Percentiles rank a stretch among this genome's conserved stretches.
phyloP scores from a whole-genome alignment of 2,329 filamentous ascomycete genomes.

The Rutstroemia sp. region DNA sequence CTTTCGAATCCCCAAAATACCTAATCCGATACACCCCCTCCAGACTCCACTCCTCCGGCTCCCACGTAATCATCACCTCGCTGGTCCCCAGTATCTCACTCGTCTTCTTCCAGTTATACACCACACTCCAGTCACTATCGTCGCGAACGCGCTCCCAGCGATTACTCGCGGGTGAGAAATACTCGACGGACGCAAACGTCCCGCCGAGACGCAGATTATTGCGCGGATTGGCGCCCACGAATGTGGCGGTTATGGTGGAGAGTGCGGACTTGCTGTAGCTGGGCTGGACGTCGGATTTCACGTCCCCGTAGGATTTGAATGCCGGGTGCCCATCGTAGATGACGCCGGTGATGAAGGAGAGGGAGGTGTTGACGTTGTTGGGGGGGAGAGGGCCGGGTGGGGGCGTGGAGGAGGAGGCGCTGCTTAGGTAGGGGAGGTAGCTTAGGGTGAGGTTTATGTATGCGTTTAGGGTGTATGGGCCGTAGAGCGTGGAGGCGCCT shows the following conservation, averaged over 20 bases:
- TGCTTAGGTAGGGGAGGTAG: conserved; percentile 59
- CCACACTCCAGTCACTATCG: conserved; percentile 76
- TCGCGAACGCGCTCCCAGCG: conserved; percentile 61
- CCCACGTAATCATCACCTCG: conserved; percentile 74
- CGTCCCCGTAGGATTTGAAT: conserved; percentile 63
- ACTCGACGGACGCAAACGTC: conserved; percentile 74
- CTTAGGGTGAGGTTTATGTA: conserved; percentile 82
- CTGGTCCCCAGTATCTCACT: conserved; percentile 65
- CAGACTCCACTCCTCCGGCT: conserved; percentile 54
- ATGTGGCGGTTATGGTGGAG: conserved; percentile 52
- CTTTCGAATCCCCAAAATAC: conserved; percentile 82
- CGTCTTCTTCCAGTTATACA: conserved; percentile 72
- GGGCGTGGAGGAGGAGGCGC: conserved; percentile 37
- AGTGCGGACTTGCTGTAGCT: conserved; percentile 37
- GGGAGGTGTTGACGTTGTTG: conserved; percentile 66
- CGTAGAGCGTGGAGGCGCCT: conserved; percentile 87
- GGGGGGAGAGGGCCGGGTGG: conserved; percentile 59
- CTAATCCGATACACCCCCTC: conserved; percentile 67
- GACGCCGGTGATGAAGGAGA: conserved; percentile 75
- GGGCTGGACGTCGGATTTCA: conserved; percentile 45
- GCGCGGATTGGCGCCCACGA: conserved; percentile 82
- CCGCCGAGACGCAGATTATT: conserved; percentile 76
- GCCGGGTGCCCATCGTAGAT: conserved; percentile 62
- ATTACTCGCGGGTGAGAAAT: conserved; percentile 36
- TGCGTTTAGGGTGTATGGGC: conserved; percentile 72